Evolutionary conservation across 1,284 basidiomycete species (phyloP).

Genomic region (Tilletiopsis washingtonensis): DNA sequence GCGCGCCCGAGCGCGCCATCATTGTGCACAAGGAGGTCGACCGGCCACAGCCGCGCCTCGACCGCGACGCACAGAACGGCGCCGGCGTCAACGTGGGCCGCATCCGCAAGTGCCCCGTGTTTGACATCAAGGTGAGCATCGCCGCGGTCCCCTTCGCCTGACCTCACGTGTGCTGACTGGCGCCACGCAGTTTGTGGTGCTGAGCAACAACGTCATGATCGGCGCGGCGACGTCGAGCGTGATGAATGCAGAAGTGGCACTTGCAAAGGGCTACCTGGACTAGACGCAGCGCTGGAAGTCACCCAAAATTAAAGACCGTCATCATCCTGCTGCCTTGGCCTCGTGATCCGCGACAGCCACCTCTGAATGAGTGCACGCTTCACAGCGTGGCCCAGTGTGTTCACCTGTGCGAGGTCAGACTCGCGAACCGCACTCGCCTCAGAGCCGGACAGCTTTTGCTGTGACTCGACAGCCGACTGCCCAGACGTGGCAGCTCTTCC

Average conservation of each 20-base stretch:
- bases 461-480: too few species aligned
- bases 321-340: too few species aligned
- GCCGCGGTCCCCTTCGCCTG: neutral
- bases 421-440: too few species aligned
- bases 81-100: constrained; percentile 87
- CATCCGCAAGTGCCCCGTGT: constrained; percentile 77
- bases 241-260: constrained; percentile 94
- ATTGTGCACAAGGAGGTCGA: constrained; percentile 86
- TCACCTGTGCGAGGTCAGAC: too few species aligned
- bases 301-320: too few species aligned
- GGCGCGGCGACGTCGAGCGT: constrained; percentile 95
- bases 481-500: too few species aligned
- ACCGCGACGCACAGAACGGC: constrained; percentile 82
- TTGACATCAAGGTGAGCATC: constrained; percentile 56
- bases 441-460: too few species aligned
- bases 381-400: too few species aligned
- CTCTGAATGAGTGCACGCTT: too few species aligned
- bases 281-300: too few species aligned
- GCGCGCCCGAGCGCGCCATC: constrained; percentile 77
- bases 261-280: constrained; percentile 63
- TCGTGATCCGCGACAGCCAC: too few species aligned
- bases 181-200: constrained; percentile 64
- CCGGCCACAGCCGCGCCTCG: constrained; percentile 86
- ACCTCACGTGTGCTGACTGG: neutral
- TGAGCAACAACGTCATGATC: constrained; percentile 90